A percentile compares a stretch with the other conserved stretches of the same genome.
Evolutionary conservation across 2,329 filamentous ascomycete species (phyloP).

Genomic region (Intubia oerlemansii): DNA sequence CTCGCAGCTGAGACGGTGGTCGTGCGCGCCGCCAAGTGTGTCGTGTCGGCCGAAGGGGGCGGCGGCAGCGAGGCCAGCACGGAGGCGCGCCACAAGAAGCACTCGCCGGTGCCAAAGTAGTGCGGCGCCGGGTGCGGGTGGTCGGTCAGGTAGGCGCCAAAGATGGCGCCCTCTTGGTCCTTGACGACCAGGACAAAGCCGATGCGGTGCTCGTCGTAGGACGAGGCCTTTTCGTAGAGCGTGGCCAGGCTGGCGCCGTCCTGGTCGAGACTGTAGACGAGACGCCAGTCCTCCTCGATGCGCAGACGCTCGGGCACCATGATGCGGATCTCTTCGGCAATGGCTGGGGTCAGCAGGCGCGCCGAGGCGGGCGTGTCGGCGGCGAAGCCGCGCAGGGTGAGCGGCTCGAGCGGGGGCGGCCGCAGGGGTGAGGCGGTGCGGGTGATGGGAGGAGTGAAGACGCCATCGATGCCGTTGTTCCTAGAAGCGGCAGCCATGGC

Average conservation of each 20-base stretch:
- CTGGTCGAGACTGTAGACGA: constrained; percentile 79
- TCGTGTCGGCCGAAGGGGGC: constrained; percentile 38
- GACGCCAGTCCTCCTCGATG: constrained; percentile 66
- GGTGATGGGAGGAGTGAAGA: constrained; percentile 21
- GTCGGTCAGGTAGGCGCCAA: constrained; percentile 88
- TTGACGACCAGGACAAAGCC: constrained; percentile 79
- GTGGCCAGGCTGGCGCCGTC: constrained; percentile 77
- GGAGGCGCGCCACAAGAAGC: constrained; percentile 71
- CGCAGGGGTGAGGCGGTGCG: constrained; percentile 61
- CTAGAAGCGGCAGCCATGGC: neutral
- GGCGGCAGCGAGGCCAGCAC: constrained; percentile 52
- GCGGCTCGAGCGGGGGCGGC: constrained; percentile 68
- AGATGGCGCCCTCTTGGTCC: constrained; percentile 58
- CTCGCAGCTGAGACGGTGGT: neutral
- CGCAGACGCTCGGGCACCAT: constrained; percentile 74
- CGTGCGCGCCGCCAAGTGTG: constrained; percentile 13
- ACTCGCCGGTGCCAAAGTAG: constrained; percentile 93
- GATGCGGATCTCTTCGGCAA: constrained; percentile 85
- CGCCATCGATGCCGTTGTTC: constrained; percentile 7
- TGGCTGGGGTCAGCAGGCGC: constrained; percentile 44
- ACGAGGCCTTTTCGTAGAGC: constrained; percentile 59
- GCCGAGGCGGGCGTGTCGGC: constrained; percentile 35
- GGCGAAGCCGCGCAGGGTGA: constrained; percentile 47
- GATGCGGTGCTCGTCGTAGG: constrained; percentile 45
- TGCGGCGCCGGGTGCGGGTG: constrained; percentile 58